These are phyloP conservation scores for Coemansia sp. DNA, from an alignment of 192 early-diverging fungal species.

Conservation along the genomic window DNA sequence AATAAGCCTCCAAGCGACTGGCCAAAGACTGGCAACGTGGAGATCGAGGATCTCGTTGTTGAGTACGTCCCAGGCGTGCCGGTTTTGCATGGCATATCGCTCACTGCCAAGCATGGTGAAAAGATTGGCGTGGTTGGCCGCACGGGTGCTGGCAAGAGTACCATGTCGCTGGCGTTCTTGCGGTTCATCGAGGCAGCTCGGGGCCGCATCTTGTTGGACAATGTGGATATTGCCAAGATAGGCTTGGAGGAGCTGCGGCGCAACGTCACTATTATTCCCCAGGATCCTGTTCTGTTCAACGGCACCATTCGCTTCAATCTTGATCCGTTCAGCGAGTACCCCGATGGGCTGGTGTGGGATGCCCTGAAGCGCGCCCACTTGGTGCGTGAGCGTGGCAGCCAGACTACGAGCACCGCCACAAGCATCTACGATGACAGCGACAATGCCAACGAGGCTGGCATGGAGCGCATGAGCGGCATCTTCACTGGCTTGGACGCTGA, in stretches of 20 bases:
- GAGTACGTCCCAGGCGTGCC: constrained; percentile 36
- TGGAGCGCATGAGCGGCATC: constrained; percentile 9
- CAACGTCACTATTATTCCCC: constrained; percentile 81
- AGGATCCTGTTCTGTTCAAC: constrained; percentile 78
- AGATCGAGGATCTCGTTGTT: constrained; percentile 66
- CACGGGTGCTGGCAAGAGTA: constrained; percentile 79
- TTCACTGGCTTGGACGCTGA: constrained; percentile 4
- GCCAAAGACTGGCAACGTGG: constrained; percentile 71
- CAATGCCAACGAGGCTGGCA: background rate
- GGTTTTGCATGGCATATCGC: background rate
- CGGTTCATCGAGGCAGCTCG: constrained; percentile 70
- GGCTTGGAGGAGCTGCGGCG: constrained; percentile 74
- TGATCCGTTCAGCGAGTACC: constrained; percentile 77
- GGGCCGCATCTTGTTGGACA: constrained; percentile 72
- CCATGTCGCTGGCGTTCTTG: constrained; percentile 68
- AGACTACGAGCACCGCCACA: background rate
- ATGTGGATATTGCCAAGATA: constrained; percentile 70
- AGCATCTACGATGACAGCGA: background rate
- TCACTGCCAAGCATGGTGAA: constrained; percentile 53
- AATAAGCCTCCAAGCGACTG: constrained; percentile 51
- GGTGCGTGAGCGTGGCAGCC: constrained; percentile 12
- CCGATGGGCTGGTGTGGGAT: constrained; percentile 60
- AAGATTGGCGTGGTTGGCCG: constrained; percentile 91
- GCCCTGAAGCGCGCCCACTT: constrained; percentile 24
- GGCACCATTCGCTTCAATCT: constrained; percentile 79